These are phyloP conservation scores for Begonia masoniana DNA, from an alignment of 306 rosid genomes.

Conservation along the genomic window DNA sequence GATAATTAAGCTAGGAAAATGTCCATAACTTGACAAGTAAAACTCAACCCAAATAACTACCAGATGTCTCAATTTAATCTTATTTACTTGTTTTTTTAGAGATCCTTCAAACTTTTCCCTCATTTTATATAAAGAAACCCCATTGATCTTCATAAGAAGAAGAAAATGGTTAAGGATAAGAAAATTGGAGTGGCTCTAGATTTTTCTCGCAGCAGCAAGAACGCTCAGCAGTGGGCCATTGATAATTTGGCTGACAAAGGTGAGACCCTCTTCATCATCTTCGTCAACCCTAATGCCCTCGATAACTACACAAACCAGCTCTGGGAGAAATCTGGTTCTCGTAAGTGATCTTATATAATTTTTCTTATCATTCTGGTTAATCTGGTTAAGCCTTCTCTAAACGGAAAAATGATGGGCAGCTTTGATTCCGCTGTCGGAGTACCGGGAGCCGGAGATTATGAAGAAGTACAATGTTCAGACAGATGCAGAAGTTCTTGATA, in stretches of 20 bases:
- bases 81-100: too few species aligned
- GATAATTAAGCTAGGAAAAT: too few species aligned
- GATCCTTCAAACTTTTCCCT: too few species aligned
- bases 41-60: too few species aligned
- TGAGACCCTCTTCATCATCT: conserved; percentile 47
- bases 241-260: conserved; percentile 64
- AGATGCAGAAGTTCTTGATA: conserved; percentile 58
- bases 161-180: conserved; percentile 54
- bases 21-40: too few species aligned
- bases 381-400: background rate
- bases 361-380: too few species aligned
- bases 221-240: conserved; percentile 66
- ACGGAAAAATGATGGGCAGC: conserved; percentile 22
- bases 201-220: conserved; percentile 63
- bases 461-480: conserved; percentile 25
- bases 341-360: conserved; percentile 18
- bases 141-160: too few species aligned
- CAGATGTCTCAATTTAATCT: too few species aligned
- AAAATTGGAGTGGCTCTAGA: conserved; percentile 68
- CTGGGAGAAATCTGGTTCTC: conserved; percentile 50
- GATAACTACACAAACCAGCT: conserved; percentile 27
- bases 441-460: conserved; percentile 33
- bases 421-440: conserved; percentile 56
- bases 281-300: conserved; percentile 19
- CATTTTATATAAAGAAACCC: too few species aligned